These are phyloP conservation scores for Paralagenidium karlingii DNA, from an alignment of 352 stramenopile species.

Conservation along the genomic window DNA sequence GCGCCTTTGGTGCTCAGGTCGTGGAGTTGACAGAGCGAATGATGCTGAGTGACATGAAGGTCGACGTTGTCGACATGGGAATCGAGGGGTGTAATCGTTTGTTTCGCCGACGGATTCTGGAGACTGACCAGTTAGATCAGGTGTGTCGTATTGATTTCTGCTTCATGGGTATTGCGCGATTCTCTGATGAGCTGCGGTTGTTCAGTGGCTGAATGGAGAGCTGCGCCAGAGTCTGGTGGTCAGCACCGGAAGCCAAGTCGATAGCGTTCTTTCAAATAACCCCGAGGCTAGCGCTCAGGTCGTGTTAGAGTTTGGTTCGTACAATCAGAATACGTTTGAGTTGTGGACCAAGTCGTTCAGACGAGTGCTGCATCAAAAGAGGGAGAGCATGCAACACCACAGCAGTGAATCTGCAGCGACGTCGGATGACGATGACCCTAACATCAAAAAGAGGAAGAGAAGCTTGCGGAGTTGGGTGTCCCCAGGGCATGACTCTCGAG, in stretches of 20 bases:
- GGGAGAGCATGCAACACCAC: no score
- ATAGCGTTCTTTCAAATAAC: slow-evolving; percentile 37
- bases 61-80: slow-evolving; percentile 37
- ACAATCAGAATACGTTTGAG: slow-evolving; percentile 76
- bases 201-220: slow-evolving; percentile 60
- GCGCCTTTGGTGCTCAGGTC: slow-evolving; percentile 18
- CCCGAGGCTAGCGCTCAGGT: slow-evolving; percentile 38
- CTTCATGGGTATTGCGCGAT: background rate
- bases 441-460: background rate
- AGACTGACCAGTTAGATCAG: slow-evolving; percentile 68
- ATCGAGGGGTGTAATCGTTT: no score
- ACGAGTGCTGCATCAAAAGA: slow-evolving; percentile 42
- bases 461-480: slow-evolving; percentile 35
- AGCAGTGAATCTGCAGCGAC: background rate
- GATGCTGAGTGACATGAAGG: slow-evolving; percentile 75
- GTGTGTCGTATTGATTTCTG: slow-evolving; percentile 8
- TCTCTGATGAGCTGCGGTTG: background rate
- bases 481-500: slow-evolving; percentile 65
- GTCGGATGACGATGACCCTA: background rate
- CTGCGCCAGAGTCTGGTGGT: slow-evolving; percentile 42
- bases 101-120: slow-evolving; percentile 60
- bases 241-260: slow-evolving; percentile 20
- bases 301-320: slow-evolving; percentile 66
- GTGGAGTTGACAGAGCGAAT: slow-evolving; percentile 56
- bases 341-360: slow-evolving; percentile 78